These are phyloP conservation scores for Ascochyta fabae DNA, from an alignment of 2,329 filamentous ascomycete species.

Conservation along the genomic window DNA sequence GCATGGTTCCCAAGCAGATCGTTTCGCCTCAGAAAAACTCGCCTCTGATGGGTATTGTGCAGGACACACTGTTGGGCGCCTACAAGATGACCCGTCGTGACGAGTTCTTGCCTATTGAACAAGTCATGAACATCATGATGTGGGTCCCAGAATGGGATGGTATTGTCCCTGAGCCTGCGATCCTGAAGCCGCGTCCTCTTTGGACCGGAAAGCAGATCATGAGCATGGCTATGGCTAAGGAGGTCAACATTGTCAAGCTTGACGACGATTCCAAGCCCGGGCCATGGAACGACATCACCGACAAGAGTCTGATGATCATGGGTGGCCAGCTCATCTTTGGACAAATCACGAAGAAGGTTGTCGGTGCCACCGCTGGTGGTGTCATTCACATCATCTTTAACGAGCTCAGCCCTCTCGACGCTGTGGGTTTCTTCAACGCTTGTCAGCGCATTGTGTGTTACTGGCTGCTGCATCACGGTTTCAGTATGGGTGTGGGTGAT, in stretches of 20 bases:
- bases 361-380: conserved; percentile 88
- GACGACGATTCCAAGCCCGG: conserved; percentile 63
- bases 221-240: conserved; percentile 87
- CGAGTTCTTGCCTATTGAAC: conserved; percentile 85
- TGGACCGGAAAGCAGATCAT: conserved; percentile 99
- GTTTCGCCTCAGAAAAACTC: conserved; percentile 97
- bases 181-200: conserved; percentile 86
- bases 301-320: conserved; percentile 82
- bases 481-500: conserved; percentile 98
- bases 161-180: conserved; percentile 89
- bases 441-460: conserved; percentile 95
- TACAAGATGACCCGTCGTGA: conserved; percentile 97
- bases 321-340: conserved; percentile 90
- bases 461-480: conserved; percentile 94
- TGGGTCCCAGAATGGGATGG: conserved; percentile 99
- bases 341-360: conserved; percentile 88
- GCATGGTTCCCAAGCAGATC: conserved; percentile 97
- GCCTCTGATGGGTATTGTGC: conserved; percentile 98
- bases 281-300: conserved; percentile 68
- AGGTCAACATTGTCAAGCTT: conserved; percentile 72
- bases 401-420: conserved; percentile 82
- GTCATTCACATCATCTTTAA: conserved; percentile 97
- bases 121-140: conserved; percentile 95
- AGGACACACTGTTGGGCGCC: conserved; percentile 93
- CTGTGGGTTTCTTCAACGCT: conserved; percentile 95